Evolutionary conservation across 176 grass and related monocot species (phyloP).

Genomic region (Pontederia crassipes): DNA sequence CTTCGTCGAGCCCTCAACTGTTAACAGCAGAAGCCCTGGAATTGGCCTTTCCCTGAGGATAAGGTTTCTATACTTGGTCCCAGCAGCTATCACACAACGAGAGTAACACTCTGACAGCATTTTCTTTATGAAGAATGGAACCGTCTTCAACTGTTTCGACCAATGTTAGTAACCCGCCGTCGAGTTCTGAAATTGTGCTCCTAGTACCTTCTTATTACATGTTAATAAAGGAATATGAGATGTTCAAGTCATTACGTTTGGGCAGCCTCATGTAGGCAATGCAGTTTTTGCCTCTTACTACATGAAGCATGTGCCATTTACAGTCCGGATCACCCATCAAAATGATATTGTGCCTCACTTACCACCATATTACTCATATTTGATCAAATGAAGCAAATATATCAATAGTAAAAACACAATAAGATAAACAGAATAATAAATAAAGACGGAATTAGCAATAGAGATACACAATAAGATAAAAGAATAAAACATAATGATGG

Average conservation of each 20-base stretch:
- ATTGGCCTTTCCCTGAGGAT: slow-evolving; percentile 21
- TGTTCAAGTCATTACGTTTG: slow-evolving; percentile 79
- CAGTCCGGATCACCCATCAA: slow-evolving; percentile 68
- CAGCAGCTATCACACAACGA: slow-evolving; percentile 14
- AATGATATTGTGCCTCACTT: slow-evolving; percentile 92
- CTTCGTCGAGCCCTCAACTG: slow-evolving; percentile 15
- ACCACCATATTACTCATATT: slow-evolving; percentile 70
- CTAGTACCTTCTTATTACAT: too few species aligned
- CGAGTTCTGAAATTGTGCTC: slow-evolving; percentile 8
- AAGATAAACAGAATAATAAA: too few species aligned
- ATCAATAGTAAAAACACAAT: too few species aligned
- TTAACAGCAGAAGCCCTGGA: slow-evolving; percentile 19
- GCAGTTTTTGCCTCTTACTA: slow-evolving; percentile 78
- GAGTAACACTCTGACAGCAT: slow-evolving; percentile 20
- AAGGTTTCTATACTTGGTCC: slow-evolving; percentile 14
- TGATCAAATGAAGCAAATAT: too few species aligned
- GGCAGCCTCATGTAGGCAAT: slow-evolving; percentile 86
- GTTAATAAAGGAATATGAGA: slow-evolving; percentile 45
- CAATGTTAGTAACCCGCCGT: slow-evolving; percentile 15
- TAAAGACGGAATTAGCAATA: too few species aligned
- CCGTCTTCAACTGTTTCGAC: slow-evolving; percentile 24
- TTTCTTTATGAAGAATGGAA: slow-evolving; percentile 17
- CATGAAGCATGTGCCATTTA: slow-evolving; percentile 43
- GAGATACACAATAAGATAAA: too few species aligned
- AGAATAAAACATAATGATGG: too few species aligned